Evolutionary conservation across 164 flowering plant genomes (phyloP), one percentile per base, ranked within the genome.

Genomic region (Taxillus chinensis): DNA sequence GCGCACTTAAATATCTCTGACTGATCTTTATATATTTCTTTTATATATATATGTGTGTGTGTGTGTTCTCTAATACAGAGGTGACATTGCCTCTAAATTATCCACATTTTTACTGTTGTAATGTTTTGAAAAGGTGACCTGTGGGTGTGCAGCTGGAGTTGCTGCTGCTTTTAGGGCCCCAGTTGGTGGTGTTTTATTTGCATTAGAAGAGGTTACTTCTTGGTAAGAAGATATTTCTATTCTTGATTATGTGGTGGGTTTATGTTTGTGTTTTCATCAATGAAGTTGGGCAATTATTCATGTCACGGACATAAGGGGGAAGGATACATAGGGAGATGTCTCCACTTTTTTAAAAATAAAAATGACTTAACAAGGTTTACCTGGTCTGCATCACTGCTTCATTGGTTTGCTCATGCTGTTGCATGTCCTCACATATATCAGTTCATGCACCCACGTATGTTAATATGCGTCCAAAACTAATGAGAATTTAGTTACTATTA

Each of bases 91-190:
- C 48, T 65, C 41, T 42, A 16, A 56, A 40, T 60, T 70, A 38
- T 71, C 45, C 75, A 73, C 68, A 72, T 73, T 71, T 67, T 72
- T 60, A 55, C 67, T 68, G 65, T 12, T 81, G 50, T 72, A 58
- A 71, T 77, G 58, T 77, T 76, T 71, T 80, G 80, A 72, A 80
- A 82, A 93, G 99, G 99, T 93, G 53, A 93, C 99, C 66, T 93
- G 99, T 86, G 99, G 99, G 62, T 90, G 97, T 89, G 97, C 99
- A 75, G 97, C 99, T 75, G 99, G 99, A 69, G 99, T 93, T 70
- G 92, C 97, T 74, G 99, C 99, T 79, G 99, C 99, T 70, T 93
- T 93, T 71, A 84, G 99, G 83, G 99, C 99, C 76, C 99, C 99
- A 12, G 99, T 93, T 70, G 99, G 99, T 42, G 99, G 99, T 62